Percentiles rank a stretch among this genome's conserved stretches.
Conservation (phyloP, 2,329 filamentous ascomycete genomes). For the Dothideomycetes sp. region DNA sequence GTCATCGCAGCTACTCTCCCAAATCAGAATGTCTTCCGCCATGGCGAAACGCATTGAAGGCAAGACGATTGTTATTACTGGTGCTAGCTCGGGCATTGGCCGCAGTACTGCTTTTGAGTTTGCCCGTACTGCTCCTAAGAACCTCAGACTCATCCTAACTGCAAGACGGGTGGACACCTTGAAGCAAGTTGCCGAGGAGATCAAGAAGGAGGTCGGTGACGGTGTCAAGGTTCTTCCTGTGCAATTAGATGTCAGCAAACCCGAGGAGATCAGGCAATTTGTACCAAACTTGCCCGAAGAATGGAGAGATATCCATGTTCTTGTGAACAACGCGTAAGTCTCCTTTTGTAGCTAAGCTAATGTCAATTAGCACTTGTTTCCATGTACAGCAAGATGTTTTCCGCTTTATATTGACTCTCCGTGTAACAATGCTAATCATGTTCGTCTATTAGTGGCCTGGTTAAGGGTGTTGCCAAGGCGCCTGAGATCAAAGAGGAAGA, state of each 20-base stretch:
- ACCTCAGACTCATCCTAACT: conserved; percentile 75
- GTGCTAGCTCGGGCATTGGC: conserved; percentile 88
- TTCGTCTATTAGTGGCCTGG: conserved; percentile 78
- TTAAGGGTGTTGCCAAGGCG: conserved; percentile 77
- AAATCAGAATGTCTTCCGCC: conserved; percentile 51
- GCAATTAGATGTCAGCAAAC: conserved; percentile 76
- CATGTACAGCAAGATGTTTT: no score
- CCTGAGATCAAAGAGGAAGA: conserved; percentile 75
- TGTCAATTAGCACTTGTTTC: no score
- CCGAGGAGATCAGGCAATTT: conserved; percentile 62
- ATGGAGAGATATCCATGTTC: conserved; percentile 72
- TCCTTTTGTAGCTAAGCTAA: neutral
- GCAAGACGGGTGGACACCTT: conserved; percentile 76
- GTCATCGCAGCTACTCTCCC: neutral
- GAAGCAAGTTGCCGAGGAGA: conserved; percentile 64
- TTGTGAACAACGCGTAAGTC: conserved; percentile 91
- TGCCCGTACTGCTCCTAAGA: conserved; percentile 67
- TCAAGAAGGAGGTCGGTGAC: conserved; percentile 62
- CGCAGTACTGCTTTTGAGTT: conserved; percentile 79
- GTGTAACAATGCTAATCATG: no score
- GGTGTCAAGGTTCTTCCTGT: conserved; percentile 75
- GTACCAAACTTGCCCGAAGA: conserved; percentile 65
- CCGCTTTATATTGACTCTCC: no score
- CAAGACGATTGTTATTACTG: conserved; percentile 88
- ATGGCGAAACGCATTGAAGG: conserved; percentile 75